Evolutionary conservation across 768 basidiomycete genomes (phyloP).

Genomic region (Pluteus cervinus): DNA sequence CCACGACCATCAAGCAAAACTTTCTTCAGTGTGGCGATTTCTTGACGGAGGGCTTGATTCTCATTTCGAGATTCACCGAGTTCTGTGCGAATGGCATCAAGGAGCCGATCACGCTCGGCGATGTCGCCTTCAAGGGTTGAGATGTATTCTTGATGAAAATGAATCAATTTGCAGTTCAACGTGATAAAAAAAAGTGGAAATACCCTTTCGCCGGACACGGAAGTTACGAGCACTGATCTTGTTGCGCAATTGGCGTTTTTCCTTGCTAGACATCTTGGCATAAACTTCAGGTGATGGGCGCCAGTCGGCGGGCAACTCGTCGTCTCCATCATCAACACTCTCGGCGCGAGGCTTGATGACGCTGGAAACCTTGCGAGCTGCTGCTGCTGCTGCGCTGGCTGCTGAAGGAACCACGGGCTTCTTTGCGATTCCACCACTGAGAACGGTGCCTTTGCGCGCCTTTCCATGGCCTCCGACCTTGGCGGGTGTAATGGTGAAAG

Average conservation of each 20-base stretch:
- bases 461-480: conserved; percentile 57
- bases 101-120: conserved; percentile 84
- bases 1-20: conserved; percentile 68
- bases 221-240: conserved; percentile 97
- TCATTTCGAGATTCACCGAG: conserved; percentile 75
- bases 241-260: conserved; percentile 93
- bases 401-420: conserved; percentile 26
- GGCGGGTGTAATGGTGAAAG: conserved; percentile 44
- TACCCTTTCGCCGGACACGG: conserved; percentile 89
- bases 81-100: conserved; percentile 82
- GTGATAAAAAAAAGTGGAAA: conserved; percentile 8
- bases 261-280: conserved; percentile 91
- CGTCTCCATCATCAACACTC: conserved; percentile 19
- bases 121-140: conserved; percentile 91
- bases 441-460: conserved; percentile 61
- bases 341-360: conserved; percentile 4
- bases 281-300: conserved; percentile 89
- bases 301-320: conserved; percentile 71
- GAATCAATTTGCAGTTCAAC: conserved; percentile 7
- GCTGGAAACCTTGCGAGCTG: conserved; percentile 4
- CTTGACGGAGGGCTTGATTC: conserved; percentile 76
- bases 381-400: conserved; percentile 1
- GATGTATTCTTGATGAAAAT: conserved; percentile 70
- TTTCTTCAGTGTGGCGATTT: conserved; percentile 69
- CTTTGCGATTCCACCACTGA: conserved; percentile 70